Conservation (phyloP, 1,284 basidiomycete species). For the Microbotryum violaceum region DNA sequence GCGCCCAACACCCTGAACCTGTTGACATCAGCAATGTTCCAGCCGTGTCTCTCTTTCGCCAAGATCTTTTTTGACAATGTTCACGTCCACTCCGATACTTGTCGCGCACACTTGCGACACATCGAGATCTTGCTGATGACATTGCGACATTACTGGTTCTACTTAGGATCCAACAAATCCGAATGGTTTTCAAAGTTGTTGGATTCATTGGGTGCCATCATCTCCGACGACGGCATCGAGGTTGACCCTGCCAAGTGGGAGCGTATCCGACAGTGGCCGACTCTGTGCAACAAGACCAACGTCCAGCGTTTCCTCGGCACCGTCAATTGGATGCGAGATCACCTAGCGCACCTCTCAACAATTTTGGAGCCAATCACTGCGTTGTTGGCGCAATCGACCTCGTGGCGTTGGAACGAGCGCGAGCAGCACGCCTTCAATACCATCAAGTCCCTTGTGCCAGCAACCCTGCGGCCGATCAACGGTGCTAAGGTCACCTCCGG, state of each 20-base stretch:
- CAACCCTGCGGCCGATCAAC: no score
- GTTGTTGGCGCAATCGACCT: slow-evolving; percentile 38
- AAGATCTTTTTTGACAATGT: slow-evolving; percentile 43
- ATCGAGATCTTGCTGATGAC: slow-evolving; percentile 34
- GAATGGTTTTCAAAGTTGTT: slow-evolving; percentile 33
- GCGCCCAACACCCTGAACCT: no score
- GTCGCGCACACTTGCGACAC: slow-evolving; percentile 39
- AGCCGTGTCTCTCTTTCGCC: slow-evolving; percentile 36
- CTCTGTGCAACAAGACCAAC: slow-evolving; percentile 41
- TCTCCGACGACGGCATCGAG: slow-evolving; percentile 38
- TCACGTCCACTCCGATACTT: slow-evolving; percentile 37
- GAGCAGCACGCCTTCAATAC: no score
- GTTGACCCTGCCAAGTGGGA: slow-evolving; percentile 37
- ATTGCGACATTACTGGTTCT: slow-evolving; percentile 32
- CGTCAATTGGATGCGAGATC: slow-evolving; percentile 44
- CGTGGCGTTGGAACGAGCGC: no score
- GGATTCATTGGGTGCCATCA: slow-evolving; percentile 39
- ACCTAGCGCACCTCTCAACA: slow-evolving; percentile 42
- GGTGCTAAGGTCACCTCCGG: no score
- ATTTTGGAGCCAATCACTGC: slow-evolving; percentile 25
- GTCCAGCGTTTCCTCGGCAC: slow-evolving; percentile 45
- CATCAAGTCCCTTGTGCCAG: no score
- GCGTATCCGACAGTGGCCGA: slow-evolving; percentile 29
- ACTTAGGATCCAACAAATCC: slow-evolving; percentile 33
- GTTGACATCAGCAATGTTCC: slow-evolving; percentile 41